Conservation (phyloP, 2,329 filamentous ascomycete genomes). For the Colletotrichum trifolii region DNA sequence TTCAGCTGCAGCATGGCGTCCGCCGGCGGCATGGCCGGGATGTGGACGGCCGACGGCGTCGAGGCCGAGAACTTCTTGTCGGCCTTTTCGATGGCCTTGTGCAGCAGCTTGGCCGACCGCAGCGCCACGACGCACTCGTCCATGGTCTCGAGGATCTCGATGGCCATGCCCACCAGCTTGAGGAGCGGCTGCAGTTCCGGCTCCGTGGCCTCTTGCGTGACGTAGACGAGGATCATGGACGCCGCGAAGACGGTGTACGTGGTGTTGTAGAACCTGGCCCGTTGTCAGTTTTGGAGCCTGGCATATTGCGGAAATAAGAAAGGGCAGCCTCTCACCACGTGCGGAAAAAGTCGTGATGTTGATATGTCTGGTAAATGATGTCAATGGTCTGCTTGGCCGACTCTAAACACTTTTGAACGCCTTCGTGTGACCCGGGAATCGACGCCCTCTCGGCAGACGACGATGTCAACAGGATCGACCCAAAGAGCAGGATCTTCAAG, state of each 20-base stretch:
- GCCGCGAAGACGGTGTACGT: conserved; percentile 45
- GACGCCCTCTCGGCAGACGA: conserved; percentile 36
- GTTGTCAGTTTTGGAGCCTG: background rate
- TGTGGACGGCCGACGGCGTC: conserved; percentile 8
- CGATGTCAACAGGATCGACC: conserved; percentile 41
- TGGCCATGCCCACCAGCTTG: conserved; percentile 39
- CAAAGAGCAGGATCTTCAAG: conserved; percentile 42
- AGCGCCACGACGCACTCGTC: conserved; percentile 43
- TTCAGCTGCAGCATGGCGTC: conserved; percentile 37
- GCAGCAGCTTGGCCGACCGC: conserved; percentile 42
- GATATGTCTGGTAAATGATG: conserved; percentile 43
- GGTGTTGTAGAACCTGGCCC: conserved; percentile 44
- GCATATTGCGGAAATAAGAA: background rate
- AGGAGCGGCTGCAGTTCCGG: conserved; percentile 37
- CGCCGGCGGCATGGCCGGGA: conserved; percentile 27
- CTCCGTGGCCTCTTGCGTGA: conserved; percentile 39
- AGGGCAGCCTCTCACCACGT: conserved; percentile 39
- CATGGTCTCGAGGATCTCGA: conserved; percentile 41
- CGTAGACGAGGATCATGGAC: conserved; percentile 44
- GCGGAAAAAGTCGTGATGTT: conserved; percentile 45
- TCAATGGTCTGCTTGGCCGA: conserved; percentile 44
- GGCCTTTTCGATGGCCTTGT: conserved; percentile 39
- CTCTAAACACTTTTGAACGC: conserved; percentile 41
- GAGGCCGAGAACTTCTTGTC: conserved; percentile 33
- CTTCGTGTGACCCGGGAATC: conserved; percentile 37